These are phyloP conservation scores for Coniferiporia weirii DNA, from an alignment of 1,284 basidiomycete species.

Conservation along the genomic window DNA sequence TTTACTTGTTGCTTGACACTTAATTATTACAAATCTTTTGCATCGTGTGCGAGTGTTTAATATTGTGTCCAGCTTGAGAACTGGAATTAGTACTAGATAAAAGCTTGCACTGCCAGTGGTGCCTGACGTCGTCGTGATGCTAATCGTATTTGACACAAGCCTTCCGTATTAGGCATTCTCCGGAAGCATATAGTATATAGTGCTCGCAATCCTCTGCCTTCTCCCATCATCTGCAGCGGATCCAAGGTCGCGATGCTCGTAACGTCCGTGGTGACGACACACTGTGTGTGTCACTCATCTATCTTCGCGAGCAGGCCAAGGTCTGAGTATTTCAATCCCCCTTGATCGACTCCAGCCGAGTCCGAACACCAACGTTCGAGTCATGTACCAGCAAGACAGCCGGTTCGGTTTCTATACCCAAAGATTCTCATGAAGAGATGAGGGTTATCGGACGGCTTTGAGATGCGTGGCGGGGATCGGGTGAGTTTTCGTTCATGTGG, in stretches of 20 bases:
- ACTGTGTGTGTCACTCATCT: slow-evolving; percentile 21
- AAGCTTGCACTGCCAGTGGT: too few relatives aligned
- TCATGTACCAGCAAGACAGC: slow-evolving; percentile 45
- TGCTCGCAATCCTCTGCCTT: neutral
- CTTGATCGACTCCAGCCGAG: slow-evolving; percentile 47
- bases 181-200: too few relatives aligned
- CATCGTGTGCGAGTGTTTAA: too few relatives aligned
- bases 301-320: slow-evolving; percentile 51
- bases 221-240: slow-evolving; percentile 31
- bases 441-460: slow-evolving; percentile 12
- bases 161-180: too few relatives aligned
- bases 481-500: slow-evolving; percentile 5
- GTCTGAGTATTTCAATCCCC: slow-evolving; percentile 54
- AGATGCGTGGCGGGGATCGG: slow-evolving; percentile 22
- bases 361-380: slow-evolving; percentile 40
- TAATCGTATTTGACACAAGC: too few relatives aligned
- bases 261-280: slow-evolving; percentile 33
- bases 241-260: slow-evolving; percentile 50
- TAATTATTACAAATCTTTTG: too few relatives aligned
- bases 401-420: neutral
- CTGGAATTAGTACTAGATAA: too few relatives aligned
- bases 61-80: too few relatives aligned
- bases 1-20: too few relatives aligned
- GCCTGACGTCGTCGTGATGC: too few relatives aligned
- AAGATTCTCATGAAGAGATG: neutral